Evolutionary conservation across 352 stramenopile genomes (phyloP).

Genomic region (Phytophthora palmivora): DNA sequence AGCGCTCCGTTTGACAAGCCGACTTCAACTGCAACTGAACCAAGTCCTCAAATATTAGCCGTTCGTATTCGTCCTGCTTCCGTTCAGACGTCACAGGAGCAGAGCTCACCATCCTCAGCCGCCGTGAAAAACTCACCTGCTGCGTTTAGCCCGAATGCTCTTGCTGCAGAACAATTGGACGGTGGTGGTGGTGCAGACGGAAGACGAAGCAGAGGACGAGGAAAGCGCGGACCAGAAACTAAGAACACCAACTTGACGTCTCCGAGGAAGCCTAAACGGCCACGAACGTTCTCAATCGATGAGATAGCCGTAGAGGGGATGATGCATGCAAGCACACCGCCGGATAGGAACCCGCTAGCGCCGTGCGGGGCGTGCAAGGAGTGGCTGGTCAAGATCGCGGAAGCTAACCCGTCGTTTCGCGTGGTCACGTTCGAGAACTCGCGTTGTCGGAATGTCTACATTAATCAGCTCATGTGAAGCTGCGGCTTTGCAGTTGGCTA

Average conservation of each 20-base stretch:
- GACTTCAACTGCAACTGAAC: slow-evolving; percentile 35
- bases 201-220: slow-evolving; percentile 17
- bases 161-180: background rate
- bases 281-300: slow-evolving; percentile 85
- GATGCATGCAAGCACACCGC: slow-evolving; percentile 37
- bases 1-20: slow-evolving; percentile 27
- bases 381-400: slow-evolving; percentile 99
- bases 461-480: slow-evolving; percentile 75
- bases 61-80: slow-evolving; percentile 20
- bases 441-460: slow-evolving; percentile 93
- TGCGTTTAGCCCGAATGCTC: slow-evolving; percentile 1
- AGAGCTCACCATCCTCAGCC: slow-evolving; percentile 8
- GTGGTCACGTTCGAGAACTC: slow-evolving; percentile 97
- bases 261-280: slow-evolving; percentile 80
- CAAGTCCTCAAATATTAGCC: slow-evolving; percentile 14
- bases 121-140: background rate
- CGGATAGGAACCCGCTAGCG: slow-evolving; percentile 96
- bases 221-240: slow-evolving; percentile 35
- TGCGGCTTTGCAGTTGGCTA: too few relatives aligned
- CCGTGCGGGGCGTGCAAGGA: slow-evolving; percentile 99
- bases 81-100: slow-evolving; percentile 9
- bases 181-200: background rate
- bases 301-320: slow-evolving; percentile 61
- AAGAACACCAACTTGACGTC: slow-evolving; percentile 42
- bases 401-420: slow-evolving; percentile 97